Evolutionary conservation across 1,284 basidiomycete genomes (phyloP).

Genomic region (Cryptococcus hybrid): DNA sequence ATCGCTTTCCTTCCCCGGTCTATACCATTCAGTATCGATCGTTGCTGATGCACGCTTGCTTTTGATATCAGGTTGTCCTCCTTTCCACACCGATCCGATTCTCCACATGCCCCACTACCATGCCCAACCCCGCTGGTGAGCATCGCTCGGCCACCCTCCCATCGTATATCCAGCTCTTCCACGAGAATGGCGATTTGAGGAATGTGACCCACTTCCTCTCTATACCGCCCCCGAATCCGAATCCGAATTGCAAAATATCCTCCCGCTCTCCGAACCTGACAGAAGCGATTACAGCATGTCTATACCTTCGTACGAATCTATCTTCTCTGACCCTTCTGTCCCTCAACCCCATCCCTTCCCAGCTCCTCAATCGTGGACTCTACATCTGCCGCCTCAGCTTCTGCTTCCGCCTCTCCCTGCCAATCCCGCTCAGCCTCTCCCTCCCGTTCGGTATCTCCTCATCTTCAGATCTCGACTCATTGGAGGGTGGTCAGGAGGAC

Average conservation of each 20-base stretch:
- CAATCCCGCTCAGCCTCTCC: background rate
- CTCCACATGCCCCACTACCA: slow-evolving; percentile 28
- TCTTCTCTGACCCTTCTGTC: slow-evolving; percentile 5
- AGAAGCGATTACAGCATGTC: no score
- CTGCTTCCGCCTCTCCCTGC: background rate
- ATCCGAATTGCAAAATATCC: background rate
- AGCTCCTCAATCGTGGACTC: background rate
- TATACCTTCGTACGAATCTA: no score
- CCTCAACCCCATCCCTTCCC: background rate
- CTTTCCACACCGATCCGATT: slow-evolving; percentile 37
- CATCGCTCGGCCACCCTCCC: slow-evolving; percentile 22
- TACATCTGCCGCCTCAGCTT: background rate
- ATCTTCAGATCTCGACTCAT: background rate
- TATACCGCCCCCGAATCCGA: slow-evolving; percentile 18
- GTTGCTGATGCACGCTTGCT: no score
- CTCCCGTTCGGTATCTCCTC: background rate
- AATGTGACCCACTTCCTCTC: slow-evolving; percentile 44
- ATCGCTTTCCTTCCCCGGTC: background rate
- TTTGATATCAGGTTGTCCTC: no score
- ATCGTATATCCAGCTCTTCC: slow-evolving; percentile 44
- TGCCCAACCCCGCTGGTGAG: slow-evolving; percentile 3
- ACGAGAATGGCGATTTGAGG: slow-evolving; percentile 42
- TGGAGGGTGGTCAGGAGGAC: background rate
- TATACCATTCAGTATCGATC: no score
- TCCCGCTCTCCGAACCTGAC: no score